Conservation (phyloP, 2,329 filamentous ascomycete species). For the Aspergillus amoenus region DNA sequence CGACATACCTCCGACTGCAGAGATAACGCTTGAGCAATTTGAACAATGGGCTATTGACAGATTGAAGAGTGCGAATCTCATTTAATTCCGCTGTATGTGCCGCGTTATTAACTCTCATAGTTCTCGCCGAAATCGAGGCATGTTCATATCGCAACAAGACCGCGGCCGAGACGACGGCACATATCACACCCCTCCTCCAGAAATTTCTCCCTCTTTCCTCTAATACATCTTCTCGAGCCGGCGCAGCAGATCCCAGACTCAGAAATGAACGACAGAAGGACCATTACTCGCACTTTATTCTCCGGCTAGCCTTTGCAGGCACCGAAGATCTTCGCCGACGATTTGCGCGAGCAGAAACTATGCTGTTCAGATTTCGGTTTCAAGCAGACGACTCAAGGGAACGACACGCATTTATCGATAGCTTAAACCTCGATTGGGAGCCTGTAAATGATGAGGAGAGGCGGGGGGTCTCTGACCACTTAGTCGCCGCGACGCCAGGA, state of each 20-base stretch:
- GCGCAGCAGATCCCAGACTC: constrained; percentile 52
- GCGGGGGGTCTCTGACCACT: constrained; percentile 61
- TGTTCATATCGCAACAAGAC: constrained; percentile 93
- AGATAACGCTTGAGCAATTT: constrained; percentile 95
- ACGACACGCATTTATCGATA: constrained; percentile 71
- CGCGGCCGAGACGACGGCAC: constrained; percentile 73
- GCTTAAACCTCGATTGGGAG: constrained; percentile 81
- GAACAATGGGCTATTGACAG: constrained; percentile 98
- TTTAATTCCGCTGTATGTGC: neutral
- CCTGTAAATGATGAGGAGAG: constrained; percentile 77
- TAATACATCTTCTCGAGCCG: constrained; percentile 63
- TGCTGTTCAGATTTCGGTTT: constrained; percentile 82
- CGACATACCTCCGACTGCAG: constrained; percentile 78
- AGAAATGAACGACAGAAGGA: constrained; percentile 82
- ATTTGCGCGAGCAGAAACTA: constrained; percentile 82
- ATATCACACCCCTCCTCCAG: constrained; percentile 83
- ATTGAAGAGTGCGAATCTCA: constrained; percentile 63
- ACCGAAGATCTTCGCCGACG: constrained; percentile 87
- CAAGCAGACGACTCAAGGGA: constrained; percentile 73
- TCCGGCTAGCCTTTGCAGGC: constrained; percentile 85
- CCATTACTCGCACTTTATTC: constrained; percentile 96
- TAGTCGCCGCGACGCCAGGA: constrained; percentile 58
- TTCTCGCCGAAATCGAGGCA: constrained; percentile 66
- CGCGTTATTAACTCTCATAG: constrained; percentile 20
- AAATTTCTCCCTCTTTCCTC: constrained; percentile 81